Percentiles rank a stretch among this genome's conserved stretches.
phyloP scores from a whole-genome alignment of 2,329 filamentous ascomycete genomes.

The Sporothrix mexicana region DNA sequence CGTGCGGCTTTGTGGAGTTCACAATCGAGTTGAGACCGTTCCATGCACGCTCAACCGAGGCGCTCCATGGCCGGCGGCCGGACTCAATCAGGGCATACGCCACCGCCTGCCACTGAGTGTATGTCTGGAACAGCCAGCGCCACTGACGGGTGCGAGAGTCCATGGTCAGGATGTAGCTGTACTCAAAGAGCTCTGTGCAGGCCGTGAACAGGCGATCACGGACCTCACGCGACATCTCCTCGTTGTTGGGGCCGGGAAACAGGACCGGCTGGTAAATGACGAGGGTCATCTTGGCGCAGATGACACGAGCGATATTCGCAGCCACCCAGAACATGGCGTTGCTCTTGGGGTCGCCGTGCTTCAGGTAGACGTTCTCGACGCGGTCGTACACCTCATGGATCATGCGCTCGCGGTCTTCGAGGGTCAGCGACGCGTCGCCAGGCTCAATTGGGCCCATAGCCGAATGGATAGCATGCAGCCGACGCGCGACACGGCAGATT shows the following conservation, averaged over 20 bases:
- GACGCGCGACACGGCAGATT: constrained; percentile 50
- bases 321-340: constrained; percentile 58
- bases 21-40: constrained; percentile 43
- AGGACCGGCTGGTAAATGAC: constrained; percentile 60
- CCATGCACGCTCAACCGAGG: constrained; percentile 43
- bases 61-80: constrained; percentile 50
- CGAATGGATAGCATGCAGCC: constrained; percentile 48
- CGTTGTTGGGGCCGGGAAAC: constrained; percentile 47
- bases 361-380: constrained; percentile 61
- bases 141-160: constrained; percentile 57
- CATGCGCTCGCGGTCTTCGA: constrained; percentile 52
- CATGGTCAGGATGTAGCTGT: constrained; percentile 59
- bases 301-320: constrained; percentile 55
- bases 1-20: constrained; percentile 43
- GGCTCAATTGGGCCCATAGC: constrained; percentile 43
- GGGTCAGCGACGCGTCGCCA: constrained; percentile 43
- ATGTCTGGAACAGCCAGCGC: constrained; percentile 65
- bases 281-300: constrained; percentile 61
- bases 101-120: constrained; percentile 64
- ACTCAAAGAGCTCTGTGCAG: constrained; percentile 62
- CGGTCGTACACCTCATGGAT: constrained; percentile 45
- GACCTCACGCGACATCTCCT: constrained; percentile 44
- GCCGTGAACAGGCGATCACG: constrained; percentile 53
- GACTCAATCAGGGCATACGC: constrained; percentile 62
- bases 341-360: constrained; percentile 53